Base-by-base conservation (phyloP, 139 green algal genomes). In the Nannochloris sp. region DNA sequence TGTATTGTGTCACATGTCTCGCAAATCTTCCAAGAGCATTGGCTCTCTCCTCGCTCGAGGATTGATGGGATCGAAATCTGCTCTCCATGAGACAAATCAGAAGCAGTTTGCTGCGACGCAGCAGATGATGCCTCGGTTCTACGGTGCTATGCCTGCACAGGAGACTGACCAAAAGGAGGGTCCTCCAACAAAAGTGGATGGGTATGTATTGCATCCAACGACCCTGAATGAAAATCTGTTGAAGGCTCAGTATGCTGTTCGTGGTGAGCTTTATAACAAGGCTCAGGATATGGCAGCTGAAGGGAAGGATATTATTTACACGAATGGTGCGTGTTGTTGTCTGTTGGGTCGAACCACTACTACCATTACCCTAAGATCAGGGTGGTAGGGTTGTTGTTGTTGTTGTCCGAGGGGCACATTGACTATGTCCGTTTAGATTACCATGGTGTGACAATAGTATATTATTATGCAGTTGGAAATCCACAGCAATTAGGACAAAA, bases 241-340 rank as follows among this genome's bases (percentile, higher is more conserved):
- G 23, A 83, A 86, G 63, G 68, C 78, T 13, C 70, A 89, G 76
- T 95, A 93, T 58, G 90, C 87, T 23, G 90, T 97, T 36, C 80
- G 89, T 45, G 92, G 92, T 26, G 92, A 97, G 69, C 79, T 98
- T 4, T 95, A 94, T 55, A 72, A 89, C 5, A 81, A 83, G 36
- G 92, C 81, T 2, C 77, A 88, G 56, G 77, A 97, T 76, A 76
- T 97, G 46, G 70, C 80, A 23, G 74, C 79, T 31, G 60, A 82
- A 50, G 89, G 91, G 46, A 87, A 85, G 68, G 84, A 95, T 44
- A 91, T 97, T 40, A 96, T 94, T 60, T 95, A 94, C 82, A 97
- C 91, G 13, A 97, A 97, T 59, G 85, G 85, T 89, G 43, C 2
- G 72, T 64, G 6, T 59, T 26, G 46, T 23, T 25, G 29, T 25